These are phyloP conservation scores for Pelargonium australe DNA, from an alignment of 441 rosid genomes.

Conservation along the genomic window DNA sequence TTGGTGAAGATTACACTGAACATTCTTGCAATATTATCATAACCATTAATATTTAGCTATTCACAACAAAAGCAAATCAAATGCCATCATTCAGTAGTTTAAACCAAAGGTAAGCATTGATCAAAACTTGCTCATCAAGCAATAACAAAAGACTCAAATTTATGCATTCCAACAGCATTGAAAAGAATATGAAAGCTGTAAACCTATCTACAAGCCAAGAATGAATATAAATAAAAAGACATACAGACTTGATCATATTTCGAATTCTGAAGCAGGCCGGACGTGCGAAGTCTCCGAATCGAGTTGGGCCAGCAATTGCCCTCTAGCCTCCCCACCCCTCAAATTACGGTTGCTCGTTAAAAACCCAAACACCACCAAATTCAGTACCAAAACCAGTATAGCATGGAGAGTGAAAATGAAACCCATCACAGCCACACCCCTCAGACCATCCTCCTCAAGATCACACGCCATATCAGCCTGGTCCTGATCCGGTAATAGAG, in stretches of 20 bases:
- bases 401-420: constrained; percentile 47
- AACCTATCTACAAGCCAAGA: neutral
- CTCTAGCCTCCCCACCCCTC: constrained; percentile 40
- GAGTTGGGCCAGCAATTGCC: constrained; percentile 45
- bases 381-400: constrained; percentile 31
- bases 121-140: neutral
- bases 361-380: constrained; percentile 35
- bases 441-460: constrained; percentile 47
- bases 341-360: constrained; percentile 31
- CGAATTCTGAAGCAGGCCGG: constrained; percentile 31
- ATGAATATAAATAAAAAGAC: constrained; percentile 10
- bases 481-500: constrained; percentile 21
- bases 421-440: constrained; percentile 49
- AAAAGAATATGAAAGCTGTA: neutral
- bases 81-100: neutral
- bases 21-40: constrained; percentile 13
- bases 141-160: neutral
- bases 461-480: constrained; percentile 41
- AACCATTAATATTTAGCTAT: neutral
- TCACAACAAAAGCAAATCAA: neutral
- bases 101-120: neutral
- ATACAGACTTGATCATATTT: constrained; percentile 33
- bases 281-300: constrained; percentile 30
- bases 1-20: constrained; percentile 1
- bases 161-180: neutral